These are phyloP conservation scores for Xylariaceae sp. DNA, from an alignment of 2,329 filamentous ascomycete species.

Conservation along the genomic window DNA sequence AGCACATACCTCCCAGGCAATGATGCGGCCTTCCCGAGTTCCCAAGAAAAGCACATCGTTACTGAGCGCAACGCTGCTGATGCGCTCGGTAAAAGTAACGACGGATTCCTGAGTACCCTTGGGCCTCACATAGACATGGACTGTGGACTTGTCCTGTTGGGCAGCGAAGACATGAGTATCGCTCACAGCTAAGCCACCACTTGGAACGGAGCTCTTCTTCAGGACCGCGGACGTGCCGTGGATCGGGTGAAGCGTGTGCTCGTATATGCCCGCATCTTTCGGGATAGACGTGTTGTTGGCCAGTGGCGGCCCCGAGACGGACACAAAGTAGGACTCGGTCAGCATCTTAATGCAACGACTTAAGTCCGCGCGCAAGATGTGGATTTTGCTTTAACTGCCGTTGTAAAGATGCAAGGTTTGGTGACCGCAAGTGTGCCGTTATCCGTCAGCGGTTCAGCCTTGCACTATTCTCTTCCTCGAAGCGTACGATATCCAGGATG, in stretches of 20 bases:
- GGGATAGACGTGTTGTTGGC: slow-evolving; percentile 58
- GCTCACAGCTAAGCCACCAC: slow-evolving; percentile 74
- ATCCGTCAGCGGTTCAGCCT: background rate
- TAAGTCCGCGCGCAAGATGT: background rate
- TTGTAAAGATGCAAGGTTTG: background rate
- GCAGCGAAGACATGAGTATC: slow-evolving; percentile 83
- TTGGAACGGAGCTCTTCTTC: slow-evolving; percentile 85
- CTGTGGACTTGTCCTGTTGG: slow-evolving; percentile 83
- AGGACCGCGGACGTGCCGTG: slow-evolving; percentile 70
- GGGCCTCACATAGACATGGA: slow-evolving; percentile 84
- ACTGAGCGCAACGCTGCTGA: slow-evolving; percentile 70
- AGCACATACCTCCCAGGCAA: slow-evolving; percentile 79
- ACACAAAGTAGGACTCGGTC: slow-evolving; percentile 55
- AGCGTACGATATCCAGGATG: too few species aligned
- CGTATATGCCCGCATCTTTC: slow-evolving; percentile 82
- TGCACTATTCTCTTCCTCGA: background rate
- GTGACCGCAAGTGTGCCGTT: background rate
- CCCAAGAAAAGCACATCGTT: slow-evolving; percentile 72
- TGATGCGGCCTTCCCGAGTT: slow-evolving; percentile 76
- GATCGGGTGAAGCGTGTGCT: slow-evolving; percentile 75
- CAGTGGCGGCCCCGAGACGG: slow-evolving; percentile 52
- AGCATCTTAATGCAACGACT: slow-evolving; percentile 40
- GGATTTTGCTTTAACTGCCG: background rate
- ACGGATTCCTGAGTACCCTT: slow-evolving; percentile 84
- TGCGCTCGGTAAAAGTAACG: slow-evolving; percentile 80